Evolutionary conservation across 2,329 filamentous ascomycete genomes (phyloP).

Genomic region (Trichophyton rubrum): DNA sequence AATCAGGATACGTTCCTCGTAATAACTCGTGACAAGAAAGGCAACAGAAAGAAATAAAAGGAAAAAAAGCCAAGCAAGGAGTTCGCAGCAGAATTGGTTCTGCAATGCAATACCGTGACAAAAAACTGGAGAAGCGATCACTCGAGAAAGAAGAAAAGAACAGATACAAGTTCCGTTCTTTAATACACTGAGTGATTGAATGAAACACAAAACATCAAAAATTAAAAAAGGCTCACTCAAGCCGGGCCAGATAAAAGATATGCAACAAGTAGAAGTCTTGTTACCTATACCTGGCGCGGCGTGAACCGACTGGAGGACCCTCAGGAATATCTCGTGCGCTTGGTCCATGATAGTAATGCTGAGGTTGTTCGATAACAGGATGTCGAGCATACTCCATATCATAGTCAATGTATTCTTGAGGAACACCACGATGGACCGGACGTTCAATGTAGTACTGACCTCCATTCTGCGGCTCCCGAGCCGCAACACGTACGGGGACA

Average conservation of each 20-base stretch:
- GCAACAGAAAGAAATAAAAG: not conserved
- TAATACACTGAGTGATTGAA: not conserved
- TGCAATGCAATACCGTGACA: not conserved
- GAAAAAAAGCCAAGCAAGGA: not conserved
- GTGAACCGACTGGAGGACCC: conserved; percentile 7
- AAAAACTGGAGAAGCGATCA: not conserved
- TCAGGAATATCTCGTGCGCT: conserved; percentile 8
- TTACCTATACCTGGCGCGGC: conserved; percentile 14
- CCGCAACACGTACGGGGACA: conserved; percentile 16
- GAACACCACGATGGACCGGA: conserved; percentile 13
- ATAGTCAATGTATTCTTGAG: conserved; percentile 15
- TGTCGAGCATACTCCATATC: conserved; percentile 14
- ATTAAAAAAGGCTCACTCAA: not conserved
- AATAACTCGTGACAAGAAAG: not conserved
- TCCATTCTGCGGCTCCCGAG: conserved; percentile 12
- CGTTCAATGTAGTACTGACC: conserved; percentile 18
- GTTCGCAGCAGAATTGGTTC: not conserved
- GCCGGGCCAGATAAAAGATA: not conserved
- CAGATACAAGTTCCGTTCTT: not conserved
- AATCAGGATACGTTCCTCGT: not conserved
- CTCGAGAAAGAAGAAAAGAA: not conserved
- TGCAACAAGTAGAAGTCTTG: not conserved
- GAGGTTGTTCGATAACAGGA: conserved; percentile 12
- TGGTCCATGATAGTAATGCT: conserved; percentile 13
- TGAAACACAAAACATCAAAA: not conserved